Evolutionary conservation across 2,329 filamentous ascomycete species (phyloP), one percentile per base, ranked within the genome.

Genomic region (Lachnellula willkommii): DNA sequence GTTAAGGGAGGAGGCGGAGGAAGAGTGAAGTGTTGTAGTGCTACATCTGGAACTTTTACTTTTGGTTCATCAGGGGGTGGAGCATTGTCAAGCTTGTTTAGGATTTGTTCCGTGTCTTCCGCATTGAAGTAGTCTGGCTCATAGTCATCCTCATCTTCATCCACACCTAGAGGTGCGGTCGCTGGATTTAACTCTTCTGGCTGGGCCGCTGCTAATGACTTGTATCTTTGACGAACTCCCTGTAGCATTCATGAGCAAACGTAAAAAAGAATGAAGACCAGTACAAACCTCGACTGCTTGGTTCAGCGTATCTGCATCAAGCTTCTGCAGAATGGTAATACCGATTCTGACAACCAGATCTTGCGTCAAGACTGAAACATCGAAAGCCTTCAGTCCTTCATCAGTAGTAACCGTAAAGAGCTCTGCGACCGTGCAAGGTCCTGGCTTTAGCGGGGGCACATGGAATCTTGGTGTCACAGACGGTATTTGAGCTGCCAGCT

Each of bases 131-230:
- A 91, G 67, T 95, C 89, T 0, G 93, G 92, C 66, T 96, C 93
- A 67, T 96, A 96, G 65, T 96, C 90, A 62, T 95, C 90, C 20
- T 96, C 92, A 43, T 95, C 91, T 8, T 87, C 85, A 6, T 88
- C 84, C 3, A 89, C 84, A 26, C 81, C 83, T 2, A 86, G 70
- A 1, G 80, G 81, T 14, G 80, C 77, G 2, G 82, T 85, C 53
- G 83, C 80, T 7, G 82, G 76, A 59, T 83, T 82, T 28, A 82
- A 72, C 66, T 55, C 42, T 50, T 64, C 60, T 15, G 63, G 56
- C 37, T 62, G 59, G 8, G 61, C 26, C 49, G 63, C 55, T 24
- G 55, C 58, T 40, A 69, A 24, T 80, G 71, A 60, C 26, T 62
- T 54, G 40, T 65, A 68, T 52, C 83, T 78, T 50, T 73, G 73